Base-by-base conservation (phyloP, 331 rosid species). In the Telfairia occidentalis region DNA sequence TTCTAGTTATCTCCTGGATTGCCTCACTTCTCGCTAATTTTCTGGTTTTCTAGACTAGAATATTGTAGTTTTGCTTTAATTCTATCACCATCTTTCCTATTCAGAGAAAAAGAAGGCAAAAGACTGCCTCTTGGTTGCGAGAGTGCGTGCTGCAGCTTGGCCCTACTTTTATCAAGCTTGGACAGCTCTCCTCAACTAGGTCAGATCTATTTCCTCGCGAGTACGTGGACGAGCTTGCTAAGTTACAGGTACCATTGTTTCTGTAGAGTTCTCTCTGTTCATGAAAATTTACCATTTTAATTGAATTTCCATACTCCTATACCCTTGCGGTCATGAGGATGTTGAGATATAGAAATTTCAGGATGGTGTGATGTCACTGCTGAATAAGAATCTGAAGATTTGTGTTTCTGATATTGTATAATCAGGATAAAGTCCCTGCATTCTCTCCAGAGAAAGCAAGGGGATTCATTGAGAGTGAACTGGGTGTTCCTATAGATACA, bases 141-240 rank as follows among this genome's bases (percentile, higher is more conserved):
- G 98, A 94, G 79, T 2, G 84, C 52, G 97, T 91, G 74, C 82
- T 94, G 81, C 97, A 94, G 87, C 96, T 94, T 61, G 98, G 98
- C 26, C 98, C 98, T 32, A 94, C 98, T 24, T 94, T 94, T 82
- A 93, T 93, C 80, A 93, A 93, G 79, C 94, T 93, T 48, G 98
- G 98, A 76, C 97, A 93, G 81, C 80, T 93, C 76, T 93, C 96
- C 24, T 93, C 97, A 63, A 93, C 98, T 54, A 86, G 98, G 74
- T 93, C 96, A 11, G 97, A 93, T 85, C 84, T 93, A 26, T 93
- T 90, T 85, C 98, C 98, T 2, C 84, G 84, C 8, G 92, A 93
- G 76, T 93, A 89, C 74, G 98, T 93, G 71, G 94, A 89, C 9
- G 98, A 90, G 89, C 98, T 93, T 3, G 96, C 87, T 80, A 93